These are phyloP conservation scores for Paraurostyla sp. DNA, from an alignment of 73 alveolate species.

Conservation along the genomic window DNA sequence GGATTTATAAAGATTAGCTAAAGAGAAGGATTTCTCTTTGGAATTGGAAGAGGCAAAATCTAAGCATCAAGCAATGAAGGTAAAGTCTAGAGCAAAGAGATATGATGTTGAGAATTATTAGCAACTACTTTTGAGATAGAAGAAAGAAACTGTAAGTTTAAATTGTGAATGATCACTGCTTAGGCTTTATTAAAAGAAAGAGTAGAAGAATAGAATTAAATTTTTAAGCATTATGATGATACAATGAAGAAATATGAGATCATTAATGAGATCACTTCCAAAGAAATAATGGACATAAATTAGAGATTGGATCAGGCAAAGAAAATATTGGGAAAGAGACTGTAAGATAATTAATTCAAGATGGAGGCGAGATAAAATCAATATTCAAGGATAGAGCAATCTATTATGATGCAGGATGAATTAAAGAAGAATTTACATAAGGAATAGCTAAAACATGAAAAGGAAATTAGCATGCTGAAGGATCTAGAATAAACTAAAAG, in stretches of 20 bases:
- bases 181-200: conserved; percentile 1
- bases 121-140: background rate
- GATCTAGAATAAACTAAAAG: background rate
- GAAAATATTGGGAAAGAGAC: conserved; percentile 9
- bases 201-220: conserved; percentile 24
- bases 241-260: conserved; percentile 36
- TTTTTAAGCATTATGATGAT: conserved; percentile 23
- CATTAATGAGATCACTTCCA: conserved; percentile 17
- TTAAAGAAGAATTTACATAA: conserved; percentile 8
- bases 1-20: conserved; percentile 28
- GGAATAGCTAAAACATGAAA: conserved; percentile 2
- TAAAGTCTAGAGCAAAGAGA: background rate
- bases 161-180: too few relatives aligned
- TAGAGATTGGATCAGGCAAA: conserved; percentile 4
- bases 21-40: background rate
- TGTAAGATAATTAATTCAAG: conserved; percentile 4
- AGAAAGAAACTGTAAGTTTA: background rate
- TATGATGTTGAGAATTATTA: conserved; percentile 49
- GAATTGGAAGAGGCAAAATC: background rate
- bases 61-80: background rate
- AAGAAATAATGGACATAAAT: conserved; percentile 13
- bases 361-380: background rate
- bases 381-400: conserved; percentile 13
- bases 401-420: conserved; percentile 2
- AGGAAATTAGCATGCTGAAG: background rate